Evolutionary conservation across 306 rosid species (phyloP).

Genomic region (Sindora glabra): DNA sequence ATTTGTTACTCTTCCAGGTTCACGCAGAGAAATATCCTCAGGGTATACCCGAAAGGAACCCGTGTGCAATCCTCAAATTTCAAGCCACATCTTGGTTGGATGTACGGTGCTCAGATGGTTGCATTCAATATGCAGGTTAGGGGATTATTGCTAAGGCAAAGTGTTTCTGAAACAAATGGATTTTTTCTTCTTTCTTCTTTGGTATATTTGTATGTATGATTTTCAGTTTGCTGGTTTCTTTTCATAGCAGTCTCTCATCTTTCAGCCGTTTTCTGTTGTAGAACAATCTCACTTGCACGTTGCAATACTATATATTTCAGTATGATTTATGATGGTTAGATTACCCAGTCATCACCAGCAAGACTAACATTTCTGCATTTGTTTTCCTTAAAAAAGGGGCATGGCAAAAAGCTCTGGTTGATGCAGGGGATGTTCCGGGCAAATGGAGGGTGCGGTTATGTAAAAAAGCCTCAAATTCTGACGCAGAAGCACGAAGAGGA

Average conservation of each 20-base stretch:
- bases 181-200: background rate
- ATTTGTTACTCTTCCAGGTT: slow-evolving; percentile 45
- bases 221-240: too few relatives aligned
- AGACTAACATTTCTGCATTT: slow-evolving; percentile 1
- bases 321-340: too few relatives aligned
- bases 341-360: background rate
- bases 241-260: background rate
- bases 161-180: background rate
- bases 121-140: slow-evolving; percentile 99
- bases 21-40: slow-evolving; percentile 68
- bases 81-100: slow-evolving; percentile 86
- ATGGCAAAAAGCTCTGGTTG: slow-evolving; percentile 69
- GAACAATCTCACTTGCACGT: background rate
- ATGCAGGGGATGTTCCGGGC: slow-evolving; percentile 97
- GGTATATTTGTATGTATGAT: too few relatives aligned
- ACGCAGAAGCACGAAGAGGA: slow-evolving; percentile 35
- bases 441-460: slow-evolving; percentile 89
- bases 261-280: background rate
- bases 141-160: background rate
- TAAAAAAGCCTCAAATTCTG: slow-evolving; percentile 68
- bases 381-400: slow-evolving; percentile 42
- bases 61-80: slow-evolving; percentile 77
- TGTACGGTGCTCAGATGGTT: slow-evolving; percentile 94
- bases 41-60: slow-evolving; percentile 76
- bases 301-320: background rate